Evolutionary conservation across 805 yeast genomes (phyloP).

Genomic region (Yarrowia deformans): DNA sequence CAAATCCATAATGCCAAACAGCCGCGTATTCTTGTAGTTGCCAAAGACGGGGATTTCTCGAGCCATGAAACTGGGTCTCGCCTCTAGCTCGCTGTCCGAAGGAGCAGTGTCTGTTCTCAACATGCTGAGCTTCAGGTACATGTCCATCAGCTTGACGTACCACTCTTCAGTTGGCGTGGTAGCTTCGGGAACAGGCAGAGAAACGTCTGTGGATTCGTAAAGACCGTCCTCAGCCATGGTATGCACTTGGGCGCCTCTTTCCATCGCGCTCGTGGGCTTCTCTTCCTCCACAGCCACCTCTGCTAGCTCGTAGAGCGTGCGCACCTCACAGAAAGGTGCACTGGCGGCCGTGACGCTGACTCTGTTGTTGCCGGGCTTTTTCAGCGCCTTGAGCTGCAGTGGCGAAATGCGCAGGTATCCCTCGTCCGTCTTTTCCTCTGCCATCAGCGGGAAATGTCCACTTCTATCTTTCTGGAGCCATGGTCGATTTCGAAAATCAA

Average conservation of each 20-base stretch:
- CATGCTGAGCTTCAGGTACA: conserved; percentile 14
- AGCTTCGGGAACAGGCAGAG: neutral
- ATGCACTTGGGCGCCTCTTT: conserved; percentile 21
- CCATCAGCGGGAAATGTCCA: conserved; percentile 6
- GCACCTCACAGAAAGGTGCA: conserved; percentile 28
- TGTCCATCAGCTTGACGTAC: conserved; percentile 2
- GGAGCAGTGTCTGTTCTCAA: conserved; percentile 7
- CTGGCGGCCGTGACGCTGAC: conserved; percentile 32
- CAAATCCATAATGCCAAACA: conserved; percentile 32
- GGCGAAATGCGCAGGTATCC: conserved; percentile 28
- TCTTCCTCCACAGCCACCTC: conserved; percentile 5
- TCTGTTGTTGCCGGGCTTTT: conserved; percentile 7
- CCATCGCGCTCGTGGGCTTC: conserved; percentile 5
- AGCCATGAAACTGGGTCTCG: neutral
- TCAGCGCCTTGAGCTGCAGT: conserved; percentile 10
- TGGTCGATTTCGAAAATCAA: neutral
- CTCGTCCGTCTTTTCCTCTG: conserved; percentile 13
- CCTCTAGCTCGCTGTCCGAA: neutral
- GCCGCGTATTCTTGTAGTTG: conserved; percentile 14
- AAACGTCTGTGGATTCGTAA: neutral
- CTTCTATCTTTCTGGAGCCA: neutral
- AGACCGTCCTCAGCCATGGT: neutral
- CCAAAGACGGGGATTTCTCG: conserved; percentile 35
- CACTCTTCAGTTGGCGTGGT: conserved; percentile 20
- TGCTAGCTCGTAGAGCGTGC: conserved; percentile 27